Base-by-base conservation (phyloP, 805 yeast genomes). In the Jamesozyma jinghongensis region DNA sequence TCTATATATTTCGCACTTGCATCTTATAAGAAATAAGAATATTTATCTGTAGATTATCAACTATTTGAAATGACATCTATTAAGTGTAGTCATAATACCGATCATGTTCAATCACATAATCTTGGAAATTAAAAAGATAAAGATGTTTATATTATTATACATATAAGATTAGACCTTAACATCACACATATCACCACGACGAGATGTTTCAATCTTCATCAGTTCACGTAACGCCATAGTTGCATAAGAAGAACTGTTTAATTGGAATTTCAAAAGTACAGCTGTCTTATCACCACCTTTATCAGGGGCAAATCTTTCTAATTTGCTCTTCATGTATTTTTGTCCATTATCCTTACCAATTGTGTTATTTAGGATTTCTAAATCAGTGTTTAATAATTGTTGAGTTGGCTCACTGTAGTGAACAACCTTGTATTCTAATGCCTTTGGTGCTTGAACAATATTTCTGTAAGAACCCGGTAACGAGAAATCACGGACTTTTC, bases 221-320 rank as follows among this genome's bases (percentile, higher is more conserved):
- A 85, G 75, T 60, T 92, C 97, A 57, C 98, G 75, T 38, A 92
- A 64, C 1, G 95, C 95, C 98, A 92, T 94, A 0, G 99, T 92
- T 1, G 99, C 99, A 61, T 92, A 92, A 5, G 94, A 80, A 28
- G 96, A 82, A 3, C 84, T 79, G 4, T 87, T 90, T 43, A 92
- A 68, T 54, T 78, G 81, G 71, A 92, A 70, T 50, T 74, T 79
- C 43, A 94, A 59, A 4, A 92, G 70, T 12, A 88, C 76, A 0
- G 95, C 97, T 0, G 70, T 66, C 43, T 73, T 76, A 2, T 59
- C 55, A 5, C 77, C 83, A 34, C 61, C 57, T 36, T 66, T 66
- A 33, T 56, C 64, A 19, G 60, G 61, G 8, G 53, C 42, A 38
- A 56, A 56, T 47, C 69, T 61, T 32, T 55, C 53, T 25, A 60